Percentiles rank a stretch among this genome's conserved stretches.
Conservation (phyloP, 768 basidiomycete species). For the Lactarius sanguifluus region DNA sequence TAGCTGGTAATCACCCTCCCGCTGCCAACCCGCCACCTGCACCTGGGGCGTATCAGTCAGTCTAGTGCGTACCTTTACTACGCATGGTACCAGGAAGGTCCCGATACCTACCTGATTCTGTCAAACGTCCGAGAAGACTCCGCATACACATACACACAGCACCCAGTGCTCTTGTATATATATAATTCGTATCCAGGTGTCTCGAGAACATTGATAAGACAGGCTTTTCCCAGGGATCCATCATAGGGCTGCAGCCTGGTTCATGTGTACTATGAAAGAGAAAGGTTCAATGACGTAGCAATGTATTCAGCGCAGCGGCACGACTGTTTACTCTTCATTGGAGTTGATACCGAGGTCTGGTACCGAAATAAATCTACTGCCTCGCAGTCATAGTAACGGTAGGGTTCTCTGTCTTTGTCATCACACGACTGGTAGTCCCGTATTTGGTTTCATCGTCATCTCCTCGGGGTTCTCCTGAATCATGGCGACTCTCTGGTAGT, state of each 20-base stretch:
- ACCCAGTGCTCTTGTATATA: not conserved
- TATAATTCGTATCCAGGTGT: not conserved
- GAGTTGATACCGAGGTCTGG: not conserved
- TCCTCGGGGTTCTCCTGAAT: not conserved
- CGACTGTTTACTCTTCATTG: not conserved
- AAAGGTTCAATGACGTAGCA: not conserved
- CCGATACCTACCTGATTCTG: slow-evolving; percentile 8
- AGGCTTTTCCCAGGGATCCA: not conserved
- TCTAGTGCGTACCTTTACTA: slow-evolving; percentile 27
- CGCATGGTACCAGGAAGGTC: not conserved
- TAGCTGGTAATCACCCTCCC: slow-evolving; percentile 29
- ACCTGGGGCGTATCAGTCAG: slow-evolving; percentile 39
- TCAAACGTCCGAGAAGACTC: not conserved
- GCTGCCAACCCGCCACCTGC: slow-evolving; percentile 29
- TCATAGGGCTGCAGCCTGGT: not conserved
- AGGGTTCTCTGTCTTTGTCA: not conserved
- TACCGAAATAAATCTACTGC: not conserved
- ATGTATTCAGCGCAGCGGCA: not conserved
- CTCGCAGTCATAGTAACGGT: too few relatives aligned
- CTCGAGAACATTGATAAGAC: not conserved
- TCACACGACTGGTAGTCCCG: not conserved
- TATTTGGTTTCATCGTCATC: not conserved
- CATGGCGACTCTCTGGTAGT: not conserved
- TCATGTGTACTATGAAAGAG: not conserved
- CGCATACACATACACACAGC: not conserved